phyloP scores from a whole-genome alignment of 2,329 filamentous ascomycete genomes.

The Aspergillus novoparasiticus region DNA sequence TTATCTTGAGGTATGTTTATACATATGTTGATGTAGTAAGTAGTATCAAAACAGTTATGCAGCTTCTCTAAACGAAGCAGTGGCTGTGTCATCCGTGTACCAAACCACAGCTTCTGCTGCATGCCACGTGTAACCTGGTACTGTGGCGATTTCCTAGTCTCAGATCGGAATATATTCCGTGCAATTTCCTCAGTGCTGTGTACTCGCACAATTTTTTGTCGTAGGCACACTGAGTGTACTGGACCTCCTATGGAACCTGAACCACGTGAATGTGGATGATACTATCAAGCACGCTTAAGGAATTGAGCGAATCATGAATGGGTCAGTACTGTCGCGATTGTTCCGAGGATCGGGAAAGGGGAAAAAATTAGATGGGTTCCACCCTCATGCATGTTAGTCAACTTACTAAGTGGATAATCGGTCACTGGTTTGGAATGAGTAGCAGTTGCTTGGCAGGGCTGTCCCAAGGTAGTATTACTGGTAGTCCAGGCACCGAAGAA shows the following conservation, averaged over 20 bases:
- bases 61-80: not conserved
- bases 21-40: not conserved
- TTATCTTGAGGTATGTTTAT: not conserved
- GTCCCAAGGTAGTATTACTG: not conserved
- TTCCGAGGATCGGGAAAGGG: not conserved
- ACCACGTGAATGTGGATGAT: slow-evolving; percentile 1
- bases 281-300: not conserved
- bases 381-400: not conserved
- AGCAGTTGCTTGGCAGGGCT: slow-evolving; percentile 1
- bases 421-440: not conserved
- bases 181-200: not conserved
- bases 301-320: not conserved
- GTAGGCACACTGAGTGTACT: not conserved
- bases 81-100: not conserved
- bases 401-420: not conserved
- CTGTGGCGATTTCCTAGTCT: not conserved
- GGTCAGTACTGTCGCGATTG: not conserved
- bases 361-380: not conserved
- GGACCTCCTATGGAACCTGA: not conserved
- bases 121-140: slow-evolving; percentile 11
- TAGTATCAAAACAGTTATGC: not conserved
- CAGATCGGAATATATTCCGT: not conserved
- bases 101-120: slow-evolving; percentile 2
- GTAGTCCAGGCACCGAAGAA: not conserved
- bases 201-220: not conserved